phyloP scores from a whole-genome alignment of 805 yeast species.

The Wickerhamomyces canadensis region DNA sequence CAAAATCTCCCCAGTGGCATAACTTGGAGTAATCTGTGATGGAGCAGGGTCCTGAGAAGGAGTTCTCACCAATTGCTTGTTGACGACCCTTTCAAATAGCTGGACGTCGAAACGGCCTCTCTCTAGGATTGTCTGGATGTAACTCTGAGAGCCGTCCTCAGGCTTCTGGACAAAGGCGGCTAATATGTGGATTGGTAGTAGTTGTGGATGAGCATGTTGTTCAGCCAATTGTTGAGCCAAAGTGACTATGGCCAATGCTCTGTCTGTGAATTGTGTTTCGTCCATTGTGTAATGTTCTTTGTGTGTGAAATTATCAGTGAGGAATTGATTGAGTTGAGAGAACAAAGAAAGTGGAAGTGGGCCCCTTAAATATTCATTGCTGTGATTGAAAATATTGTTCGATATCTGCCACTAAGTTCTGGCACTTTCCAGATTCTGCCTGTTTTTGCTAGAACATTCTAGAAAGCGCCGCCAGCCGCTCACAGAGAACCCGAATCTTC shows the following conservation, averaged over 20 bases:
- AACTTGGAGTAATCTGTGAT: constrained; percentile 66
- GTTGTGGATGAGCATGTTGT: constrained; percentile 77
- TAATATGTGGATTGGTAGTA: constrained; percentile 82
- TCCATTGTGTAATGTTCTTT: constrained; percentile 28
- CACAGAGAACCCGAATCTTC: not conserved
- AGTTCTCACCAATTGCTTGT: constrained; percentile 72
- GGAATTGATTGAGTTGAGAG: not conserved
- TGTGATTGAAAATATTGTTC: too few relatives aligned
- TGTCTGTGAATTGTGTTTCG: constrained; percentile 81
- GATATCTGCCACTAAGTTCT: too few relatives aligned
- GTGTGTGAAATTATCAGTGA: not conserved
- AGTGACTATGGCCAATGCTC: constrained; percentile 78
- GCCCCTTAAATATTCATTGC: not conserved
- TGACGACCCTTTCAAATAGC: constrained; percentile 70
- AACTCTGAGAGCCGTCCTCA: constrained; percentile 51
- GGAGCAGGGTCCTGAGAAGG: constrained; percentile 93
- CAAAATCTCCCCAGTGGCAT: constrained; percentile 70
- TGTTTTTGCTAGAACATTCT: constrained; percentile 5
- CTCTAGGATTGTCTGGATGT: constrained; percentile 76
- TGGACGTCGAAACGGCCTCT: constrained; percentile 88
- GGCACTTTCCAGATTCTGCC: not conserved
- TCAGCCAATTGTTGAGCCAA: constrained; percentile 77
- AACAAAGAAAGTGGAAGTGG: not conserved
- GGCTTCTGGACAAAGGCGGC: constrained; percentile 79
- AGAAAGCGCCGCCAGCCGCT: too few relatives aligned